Evolutionary conservation across 306 rosid species (phyloP), one percentile per base, ranked within the genome.

Genomic region (Sphenostylis stenocarpa): DNA sequence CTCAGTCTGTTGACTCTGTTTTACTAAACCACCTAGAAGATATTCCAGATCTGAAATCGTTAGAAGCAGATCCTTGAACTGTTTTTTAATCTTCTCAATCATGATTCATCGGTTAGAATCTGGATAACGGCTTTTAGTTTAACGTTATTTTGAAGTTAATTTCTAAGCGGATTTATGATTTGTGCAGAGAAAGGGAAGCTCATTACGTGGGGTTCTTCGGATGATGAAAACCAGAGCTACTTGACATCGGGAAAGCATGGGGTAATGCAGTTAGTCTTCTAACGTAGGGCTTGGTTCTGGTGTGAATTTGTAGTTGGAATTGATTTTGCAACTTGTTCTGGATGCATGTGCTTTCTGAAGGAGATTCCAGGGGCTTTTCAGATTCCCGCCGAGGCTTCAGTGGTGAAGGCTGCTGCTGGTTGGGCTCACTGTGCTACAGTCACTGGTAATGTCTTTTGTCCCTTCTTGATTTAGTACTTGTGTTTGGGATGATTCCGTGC

Each of bases 361-460:
- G 97, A 91, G 84, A 85, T 68, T 60, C 93, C 98, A 52, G 93
- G 89, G 86, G 61, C 84, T 69, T 86, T 83, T 79, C 85, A 86
- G 72, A 89, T 94, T 15, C 96, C 97, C 36, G 79, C 86, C 58
- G 87, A 88, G 77, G 88, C 86, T 77, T 64, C 93, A 43, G 88
- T 90, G 45, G 83, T 87, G 47, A 85, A 86, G 62, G 98, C 96
- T 57, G 89, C 90, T 82, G 91, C 94, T 65, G 98, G 96, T 73
- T 94, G 98, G 98, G 98, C 97, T 51, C 96, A 94, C 69, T 94
- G 96, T 56, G 96, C 86, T 45, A 65, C 89, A 0, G 94, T 87
- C 47, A 87, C 86, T 62, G 98, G 98, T 94, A 77, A 55, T 64
- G 33, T 63, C 77, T 65, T 49, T 70, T 17, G 10, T 48, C 11